phyloP scores from a whole-genome alignment of 805 yeast genomes.

The Debaryomyces tyrocola region DNA sequence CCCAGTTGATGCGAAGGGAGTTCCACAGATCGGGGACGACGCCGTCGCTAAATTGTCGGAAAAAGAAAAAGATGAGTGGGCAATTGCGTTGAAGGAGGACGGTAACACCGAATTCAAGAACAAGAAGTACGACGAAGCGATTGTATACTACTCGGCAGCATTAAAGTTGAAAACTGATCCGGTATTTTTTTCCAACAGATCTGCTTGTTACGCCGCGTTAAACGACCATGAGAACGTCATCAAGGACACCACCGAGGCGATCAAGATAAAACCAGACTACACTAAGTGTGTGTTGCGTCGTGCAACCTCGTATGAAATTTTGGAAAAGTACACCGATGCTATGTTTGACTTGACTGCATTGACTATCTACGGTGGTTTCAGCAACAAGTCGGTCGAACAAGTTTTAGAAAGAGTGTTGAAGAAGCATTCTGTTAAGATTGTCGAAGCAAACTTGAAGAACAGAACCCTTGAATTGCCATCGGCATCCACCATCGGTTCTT shows the following conservation, averaged over 20 bases:
- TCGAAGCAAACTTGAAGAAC: constrained; percentile 56
- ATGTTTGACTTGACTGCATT: constrained; percentile 89
- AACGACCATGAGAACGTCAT: constrained; percentile 80
- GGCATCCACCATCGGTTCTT: constrained; percentile 78
- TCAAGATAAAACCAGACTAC: constrained; percentile 84
- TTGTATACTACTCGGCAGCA: constrained; percentile 77
- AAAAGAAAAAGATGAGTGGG: constrained; percentile 60
- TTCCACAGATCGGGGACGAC: constrained; percentile 56
- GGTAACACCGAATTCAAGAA: constrained; percentile 80
- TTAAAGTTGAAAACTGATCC: constrained; percentile 77
- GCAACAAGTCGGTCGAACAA: constrained; percentile 72
- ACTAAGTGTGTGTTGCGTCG: constrained; percentile 90
- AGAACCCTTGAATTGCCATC: constrained; percentile 68
- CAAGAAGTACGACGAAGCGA: constrained; percentile 73
- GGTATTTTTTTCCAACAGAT: constrained; percentile 89
- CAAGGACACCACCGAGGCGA: constrained; percentile 83
- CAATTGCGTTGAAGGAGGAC: constrained; percentile 78
- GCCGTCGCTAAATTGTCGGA: constrained; percentile 44
- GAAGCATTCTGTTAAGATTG: constrained; percentile 72
- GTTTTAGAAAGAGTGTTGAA: constrained; percentile 85
- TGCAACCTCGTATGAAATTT: constrained; percentile 85
- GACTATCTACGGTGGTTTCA: constrained; percentile 81
- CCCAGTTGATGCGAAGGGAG: constrained; percentile 56
- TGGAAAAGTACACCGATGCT: constrained; percentile 78
- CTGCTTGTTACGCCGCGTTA: constrained; percentile 90